phyloP scores from a whole-genome alignment of 208 protist genomes.

The Tetramitus jugosus region DNA sequence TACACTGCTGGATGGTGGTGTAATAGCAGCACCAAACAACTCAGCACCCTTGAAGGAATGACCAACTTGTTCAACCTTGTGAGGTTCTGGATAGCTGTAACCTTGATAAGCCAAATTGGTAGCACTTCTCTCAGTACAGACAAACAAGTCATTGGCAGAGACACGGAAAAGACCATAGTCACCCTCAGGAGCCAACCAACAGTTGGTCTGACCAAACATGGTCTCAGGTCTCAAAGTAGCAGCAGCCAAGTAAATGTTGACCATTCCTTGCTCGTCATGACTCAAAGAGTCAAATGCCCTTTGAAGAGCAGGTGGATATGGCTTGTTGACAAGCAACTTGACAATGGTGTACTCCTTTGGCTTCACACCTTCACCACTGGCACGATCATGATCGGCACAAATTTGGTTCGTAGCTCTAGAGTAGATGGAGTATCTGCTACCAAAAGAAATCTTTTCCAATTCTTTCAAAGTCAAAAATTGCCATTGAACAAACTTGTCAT shows the following conservation, averaged over 20 bases:
- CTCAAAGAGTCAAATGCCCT: not conserved
- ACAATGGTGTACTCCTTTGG: slow-evolving; percentile 96
- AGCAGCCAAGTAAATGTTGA: slow-evolving; percentile 86
- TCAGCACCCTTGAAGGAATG: slow-evolving; percentile 71
- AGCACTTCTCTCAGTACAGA: slow-evolving; percentile 86
- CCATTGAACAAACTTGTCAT: slow-evolving; percentile 98
- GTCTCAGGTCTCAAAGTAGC: slow-evolving; percentile 99
- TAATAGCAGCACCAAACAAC: slow-evolving; percentile 84
- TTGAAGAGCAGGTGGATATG: slow-evolving; percentile 49
- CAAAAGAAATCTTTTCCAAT: slow-evolving; percentile 84
- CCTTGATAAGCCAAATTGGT: slow-evolving; percentile 92
- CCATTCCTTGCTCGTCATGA: no score
- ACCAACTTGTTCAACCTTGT: slow-evolving; percentile 58
- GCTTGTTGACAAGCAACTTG: slow-evolving; percentile 82
- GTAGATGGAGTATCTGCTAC: slow-evolving; percentile 95
- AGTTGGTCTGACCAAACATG: slow-evolving; percentile 99
- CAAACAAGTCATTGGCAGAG: slow-evolving; percentile 72
- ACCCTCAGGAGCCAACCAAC: slow-evolving; percentile 92
- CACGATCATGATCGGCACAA: slow-evolving; percentile 98
- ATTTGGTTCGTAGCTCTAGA: slow-evolving; percentile 96
- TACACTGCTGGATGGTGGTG: slow-evolving; percentile 63
- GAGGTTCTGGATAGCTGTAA: slow-evolving; percentile 64
- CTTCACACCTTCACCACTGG: slow-evolving; percentile 88
- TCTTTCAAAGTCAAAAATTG: slow-evolving; percentile 84
- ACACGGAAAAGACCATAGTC: slow-evolving; percentile 89